phyloP scores from a whole-genome alignment of 208 protist genomes.

The Trypanosoma vivax region DNA sequence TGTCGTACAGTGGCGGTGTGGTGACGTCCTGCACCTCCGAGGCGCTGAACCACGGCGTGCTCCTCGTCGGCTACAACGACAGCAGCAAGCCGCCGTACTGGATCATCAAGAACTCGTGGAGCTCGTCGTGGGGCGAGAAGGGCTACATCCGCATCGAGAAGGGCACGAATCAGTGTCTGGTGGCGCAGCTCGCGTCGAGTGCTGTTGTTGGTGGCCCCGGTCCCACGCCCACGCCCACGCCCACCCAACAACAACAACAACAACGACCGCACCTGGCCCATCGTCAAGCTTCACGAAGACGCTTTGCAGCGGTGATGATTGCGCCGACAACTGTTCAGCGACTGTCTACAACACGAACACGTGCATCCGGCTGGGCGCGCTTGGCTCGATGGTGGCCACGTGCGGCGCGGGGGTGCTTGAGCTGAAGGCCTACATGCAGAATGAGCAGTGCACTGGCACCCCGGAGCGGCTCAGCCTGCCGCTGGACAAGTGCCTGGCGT shows the following conservation, averaged over 20 bases:
- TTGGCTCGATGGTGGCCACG: too few species aligned
- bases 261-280: too few species aligned
- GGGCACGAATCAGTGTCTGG: conserved; percentile 74
- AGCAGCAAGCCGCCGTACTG: conserved; percentile 64
- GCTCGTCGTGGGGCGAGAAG: conserved; percentile 78
- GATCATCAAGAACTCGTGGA: conserved; percentile 90
- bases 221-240: conserved; percentile 10
- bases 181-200: conserved; percentile 58
- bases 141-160: conserved; percentile 87
- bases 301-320: background rate
- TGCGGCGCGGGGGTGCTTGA: too few species aligned
- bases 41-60: conserved; percentile 85
- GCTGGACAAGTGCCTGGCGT: too few species aligned
- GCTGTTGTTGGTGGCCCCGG: conserved; percentile 23
- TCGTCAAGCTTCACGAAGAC: conserved; percentile 12
- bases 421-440: too few species aligned
- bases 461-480: too few species aligned
- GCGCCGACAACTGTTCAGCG: too few species aligned
- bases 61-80: conserved; percentile 84
- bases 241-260: too few species aligned
- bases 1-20: conserved; percentile 75
- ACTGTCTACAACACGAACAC: too few species aligned
- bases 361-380: too few species aligned
- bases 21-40: conserved; percentile 54
- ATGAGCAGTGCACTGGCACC: too few species aligned